Base-by-base conservation (phyloP, 2,329 filamentous ascomycete genomes). In the Paramyrothecium sp. region DNA sequence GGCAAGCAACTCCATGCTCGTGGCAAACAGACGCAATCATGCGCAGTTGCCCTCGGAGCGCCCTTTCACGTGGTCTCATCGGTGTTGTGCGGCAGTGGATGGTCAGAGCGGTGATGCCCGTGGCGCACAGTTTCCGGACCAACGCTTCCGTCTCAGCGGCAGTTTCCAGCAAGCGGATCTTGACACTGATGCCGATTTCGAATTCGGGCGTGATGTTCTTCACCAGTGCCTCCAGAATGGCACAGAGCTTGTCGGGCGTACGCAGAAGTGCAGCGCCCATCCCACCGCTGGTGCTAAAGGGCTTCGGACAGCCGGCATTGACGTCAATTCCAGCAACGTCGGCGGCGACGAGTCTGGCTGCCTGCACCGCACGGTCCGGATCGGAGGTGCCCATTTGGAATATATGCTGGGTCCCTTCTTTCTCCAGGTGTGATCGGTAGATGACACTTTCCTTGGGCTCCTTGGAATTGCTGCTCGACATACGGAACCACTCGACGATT, bases 281-380 rank as follows among this genome's bases (percentile, higher is more conserved):
- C 52, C 95, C 95, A 59, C 92, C 92, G 61, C 84, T 85, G 2
- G 94, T 97, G 68, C 91, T 96, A 75, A 99, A 99, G 0, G 94
- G 91, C 74, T 99, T 99, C 1, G 95, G 95, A 70, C 95, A 99
- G n/a, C 95, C 95, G 0, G 95, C 92, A 72, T 99, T 99, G 60
- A 99, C 89, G 72, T 98, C 95, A 65, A 99, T 97, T 59, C 95
- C 95, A 1, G 89, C 88, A 3, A 99, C 95, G 73, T 98, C 92
- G 13, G 78, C 83, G 0, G 93, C 95, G 20, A 99, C 89, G 17
- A 97, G 77, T 54, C 87, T 87, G 2, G 94, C 92, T 1, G 94
- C 93, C 71, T 90, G 78, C 0, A 98, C 93, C 1, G 95, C 95
- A 30, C 88, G 83, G 13, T 89, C 87, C 0, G 95, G 92, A 58